Conservation (phyloP, 2,329 filamentous ascomycete species). For the Aspergillus flavus region DNA sequence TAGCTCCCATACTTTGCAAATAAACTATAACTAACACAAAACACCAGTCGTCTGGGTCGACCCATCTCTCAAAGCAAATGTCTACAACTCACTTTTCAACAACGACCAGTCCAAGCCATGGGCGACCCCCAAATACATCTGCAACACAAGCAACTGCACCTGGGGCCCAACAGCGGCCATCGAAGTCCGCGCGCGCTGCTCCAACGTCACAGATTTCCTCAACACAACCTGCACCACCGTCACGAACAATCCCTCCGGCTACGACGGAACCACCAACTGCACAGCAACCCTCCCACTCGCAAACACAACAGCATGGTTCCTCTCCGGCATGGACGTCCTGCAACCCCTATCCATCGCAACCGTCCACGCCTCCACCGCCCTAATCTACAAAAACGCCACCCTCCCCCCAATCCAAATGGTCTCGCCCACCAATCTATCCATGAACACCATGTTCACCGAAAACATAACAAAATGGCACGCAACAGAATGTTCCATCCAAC, state of each 20-base stretch:
- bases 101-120: constrained; percentile 10
- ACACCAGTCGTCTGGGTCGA: constrained; percentile 2
- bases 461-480: background rate
- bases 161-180: constrained; percentile 14
- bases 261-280: background rate
- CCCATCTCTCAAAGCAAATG: constrained; percentile 13
- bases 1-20: no score
- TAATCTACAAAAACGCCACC: background rate
- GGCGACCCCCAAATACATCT: constrained; percentile 13
- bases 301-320: background rate
- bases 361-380: background rate
- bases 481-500: background rate
- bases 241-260: background rate
- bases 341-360: background rate
- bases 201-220: constrained; percentile 12
- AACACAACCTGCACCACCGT: background rate
- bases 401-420: background rate
- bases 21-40: background rate
- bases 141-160: constrained; percentile 15
- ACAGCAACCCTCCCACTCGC: background rate
- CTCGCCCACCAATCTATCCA: background rate
- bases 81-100: constrained; percentile 17
- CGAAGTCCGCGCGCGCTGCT: constrained; percentile 10
- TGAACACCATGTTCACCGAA: background rate
- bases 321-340: background rate